Conservation (phyloP, 2,329 filamentous ascomycete genomes). For the Leptodontidium sp. region DNA sequence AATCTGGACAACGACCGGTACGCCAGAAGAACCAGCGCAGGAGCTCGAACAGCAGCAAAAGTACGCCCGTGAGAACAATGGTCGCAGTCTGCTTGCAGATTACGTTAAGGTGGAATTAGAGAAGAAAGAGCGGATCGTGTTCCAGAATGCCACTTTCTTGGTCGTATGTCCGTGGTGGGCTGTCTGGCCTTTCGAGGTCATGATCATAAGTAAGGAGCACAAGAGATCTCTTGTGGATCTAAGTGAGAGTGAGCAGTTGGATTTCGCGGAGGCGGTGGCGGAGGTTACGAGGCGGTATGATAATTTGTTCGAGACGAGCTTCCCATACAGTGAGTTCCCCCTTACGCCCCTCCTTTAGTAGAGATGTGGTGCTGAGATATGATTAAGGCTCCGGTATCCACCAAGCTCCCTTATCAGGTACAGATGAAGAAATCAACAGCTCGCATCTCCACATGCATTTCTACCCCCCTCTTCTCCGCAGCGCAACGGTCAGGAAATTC, state of each 20-base stretch:
- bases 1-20: slow-evolving; percentile 89
- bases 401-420: slow-evolving; percentile 88
- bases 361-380: not conserved
- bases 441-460: slow-evolving; percentile 98
- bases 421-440: slow-evolving; percentile 82
- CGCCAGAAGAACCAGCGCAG: slow-evolving; percentile 87
- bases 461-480: slow-evolving; percentile 91
- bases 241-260: slow-evolving; percentile 70
- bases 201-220: slow-evolving; percentile 86
- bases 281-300: slow-evolving; percentile 93
- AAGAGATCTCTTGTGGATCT: slow-evolving; percentile 87
- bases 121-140: slow-evolving; percentile 87
- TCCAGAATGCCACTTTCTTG: slow-evolving; percentile 84
- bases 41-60: slow-evolving; percentile 82
- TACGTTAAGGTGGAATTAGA: slow-evolving; percentile 84
- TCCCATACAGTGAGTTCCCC: slow-evolving; percentile 77
- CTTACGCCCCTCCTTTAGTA: not conserved
- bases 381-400: slow-evolving; percentile 84
- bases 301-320: slow-evolving; percentile 95
- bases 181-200: slow-evolving; percentile 94
- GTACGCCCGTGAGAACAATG: slow-evolving; percentile 77
- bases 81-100: slow-evolving; percentile 81
- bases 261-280: slow-evolving; percentile 84
- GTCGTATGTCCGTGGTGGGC: slow-evolving; percentile 98
- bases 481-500: slow-evolving; percentile 95